phyloP scores from a whole-genome alignment of 495 filamentous ascomycete genomes.

The Xylaria longipes region DNA sequence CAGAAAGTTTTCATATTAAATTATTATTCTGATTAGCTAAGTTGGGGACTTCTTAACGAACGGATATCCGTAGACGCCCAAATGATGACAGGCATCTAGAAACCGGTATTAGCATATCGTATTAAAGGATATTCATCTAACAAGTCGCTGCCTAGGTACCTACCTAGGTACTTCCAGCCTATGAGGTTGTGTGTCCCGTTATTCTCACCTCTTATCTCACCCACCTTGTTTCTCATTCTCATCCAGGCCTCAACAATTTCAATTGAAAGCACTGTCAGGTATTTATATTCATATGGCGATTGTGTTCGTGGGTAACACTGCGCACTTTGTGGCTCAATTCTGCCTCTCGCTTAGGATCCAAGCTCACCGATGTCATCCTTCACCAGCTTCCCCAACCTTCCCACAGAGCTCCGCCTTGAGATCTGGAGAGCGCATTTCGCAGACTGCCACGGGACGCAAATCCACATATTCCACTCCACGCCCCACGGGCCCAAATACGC shows the following conservation, averaged over 20 bases:
- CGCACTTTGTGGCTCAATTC: neutral
- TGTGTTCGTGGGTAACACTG: neutral
- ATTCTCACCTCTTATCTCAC: neutral
- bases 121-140: neutral
- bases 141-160: neutral
- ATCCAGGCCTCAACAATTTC: neutral
- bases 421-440: conserved; percentile 14
- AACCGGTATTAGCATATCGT: neutral
- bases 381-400: neutral
- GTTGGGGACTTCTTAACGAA: too few species aligned
- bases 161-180: too few species aligned
- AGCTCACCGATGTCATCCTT: neutral
- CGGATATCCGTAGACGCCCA: too few species aligned
- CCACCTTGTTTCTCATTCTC: neutral
- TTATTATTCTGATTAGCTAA: too few species aligned
- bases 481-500: neutral
- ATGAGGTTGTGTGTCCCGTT: neutral
- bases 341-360: neutral
- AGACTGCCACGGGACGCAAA: conserved; percentile 7
- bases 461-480: conserved; percentile 10
- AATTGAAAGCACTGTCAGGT: neutral
- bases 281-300: neutral
- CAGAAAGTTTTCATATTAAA: too few species aligned
- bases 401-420: conserved; percentile 12
- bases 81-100: too few species aligned